These are phyloP conservation scores for Rutstroemia sydowiana DNA, from an alignment of 2,329 filamentous ascomycete species.

Conservation along the genomic window DNA sequence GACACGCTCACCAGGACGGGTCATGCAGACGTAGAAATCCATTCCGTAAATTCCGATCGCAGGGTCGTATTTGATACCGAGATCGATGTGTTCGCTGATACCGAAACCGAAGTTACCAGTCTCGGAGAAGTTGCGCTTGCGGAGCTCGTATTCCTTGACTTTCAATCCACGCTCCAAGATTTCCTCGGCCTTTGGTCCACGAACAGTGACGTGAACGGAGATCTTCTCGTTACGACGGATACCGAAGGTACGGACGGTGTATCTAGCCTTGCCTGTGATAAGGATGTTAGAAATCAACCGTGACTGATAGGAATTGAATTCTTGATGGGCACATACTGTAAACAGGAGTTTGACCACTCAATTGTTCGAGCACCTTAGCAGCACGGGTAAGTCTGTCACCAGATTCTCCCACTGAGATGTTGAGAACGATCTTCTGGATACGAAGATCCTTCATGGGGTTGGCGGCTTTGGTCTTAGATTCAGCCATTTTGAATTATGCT, in stretches of 20 bases:
- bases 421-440: constrained; percentile 98
- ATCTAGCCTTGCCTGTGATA: constrained; percentile 86
- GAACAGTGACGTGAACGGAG: constrained; percentile 97
- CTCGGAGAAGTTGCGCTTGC: constrained; percentile 99
- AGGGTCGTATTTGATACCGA: constrained; percentile 99
- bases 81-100: constrained; percentile 99
- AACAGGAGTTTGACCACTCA: constrained; percentile 98
- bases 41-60: constrained; percentile 99
- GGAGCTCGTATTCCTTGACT: constrained; percentile 99
- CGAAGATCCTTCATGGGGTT: constrained; percentile 99
- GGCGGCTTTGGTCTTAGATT: constrained; percentile 67
- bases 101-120: constrained; percentile 99
- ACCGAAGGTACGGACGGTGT: constrained; percentile 99
- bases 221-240: constrained; percentile 99
- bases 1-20: constrained; percentile 96
- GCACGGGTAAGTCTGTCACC: constrained; percentile 99
- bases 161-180: constrained; percentile 99
- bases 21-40: constrained; percentile 99
- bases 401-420: constrained; percentile 99
- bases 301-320: constrained; percentile 11
- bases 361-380: constrained; percentile 99
- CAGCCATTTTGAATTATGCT: constrained; percentile 43
- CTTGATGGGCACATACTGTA: constrained; percentile 64
- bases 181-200: constrained; percentile 98
- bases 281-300: constrained; percentile 14